Percentiles rank a stretch among this genome's conserved stretches.
Conservation (phyloP, 441 rosid genomes). For the California macrophylla region DNA sequence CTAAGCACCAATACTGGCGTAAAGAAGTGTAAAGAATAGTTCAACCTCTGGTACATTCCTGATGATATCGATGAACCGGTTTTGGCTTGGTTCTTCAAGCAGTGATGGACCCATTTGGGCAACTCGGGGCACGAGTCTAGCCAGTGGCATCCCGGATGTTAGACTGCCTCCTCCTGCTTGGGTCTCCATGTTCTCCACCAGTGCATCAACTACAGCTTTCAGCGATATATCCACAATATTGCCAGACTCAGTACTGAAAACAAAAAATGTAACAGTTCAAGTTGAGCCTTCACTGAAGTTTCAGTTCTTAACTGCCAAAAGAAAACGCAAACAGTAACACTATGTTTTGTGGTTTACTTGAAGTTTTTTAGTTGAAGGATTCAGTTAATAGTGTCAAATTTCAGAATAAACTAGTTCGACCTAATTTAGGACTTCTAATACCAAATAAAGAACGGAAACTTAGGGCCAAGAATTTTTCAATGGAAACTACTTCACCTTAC, state of each 20-base stretch:
- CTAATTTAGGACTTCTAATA: neutral
- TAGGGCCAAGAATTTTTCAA: neutral
- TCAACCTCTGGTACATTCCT: constrained; percentile 50
- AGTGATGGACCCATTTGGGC: constrained; percentile 43
- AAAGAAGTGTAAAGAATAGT: constrained; percentile 70
- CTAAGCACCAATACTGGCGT: constrained; percentile 49
- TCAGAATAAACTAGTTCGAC: neutral
- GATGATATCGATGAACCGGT: constrained; percentile 44
- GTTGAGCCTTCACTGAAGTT: neutral
- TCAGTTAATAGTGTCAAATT: neutral
- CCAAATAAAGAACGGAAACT: no score
- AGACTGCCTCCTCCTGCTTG: constrained; percentile 33
- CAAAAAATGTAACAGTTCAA: neutral
- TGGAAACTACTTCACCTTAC: neutral
- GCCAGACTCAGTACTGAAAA: constrained; percentile 53
- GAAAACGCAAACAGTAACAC: neutral
- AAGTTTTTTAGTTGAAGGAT: neutral
- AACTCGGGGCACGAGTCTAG: constrained; percentile 62
- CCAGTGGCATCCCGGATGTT: constrained; percentile 51
- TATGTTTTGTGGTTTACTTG: neutral
- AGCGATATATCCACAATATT: constrained; percentile 40
- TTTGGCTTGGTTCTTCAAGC: constrained; percentile 49
- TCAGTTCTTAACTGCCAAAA: neutral
- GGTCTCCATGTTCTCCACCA: constrained; percentile 42
- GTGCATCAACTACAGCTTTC: constrained; percentile 34